phyloP scores from a whole-genome alignment of 257 asterid species.

The Scutellaria barbata region DNA sequence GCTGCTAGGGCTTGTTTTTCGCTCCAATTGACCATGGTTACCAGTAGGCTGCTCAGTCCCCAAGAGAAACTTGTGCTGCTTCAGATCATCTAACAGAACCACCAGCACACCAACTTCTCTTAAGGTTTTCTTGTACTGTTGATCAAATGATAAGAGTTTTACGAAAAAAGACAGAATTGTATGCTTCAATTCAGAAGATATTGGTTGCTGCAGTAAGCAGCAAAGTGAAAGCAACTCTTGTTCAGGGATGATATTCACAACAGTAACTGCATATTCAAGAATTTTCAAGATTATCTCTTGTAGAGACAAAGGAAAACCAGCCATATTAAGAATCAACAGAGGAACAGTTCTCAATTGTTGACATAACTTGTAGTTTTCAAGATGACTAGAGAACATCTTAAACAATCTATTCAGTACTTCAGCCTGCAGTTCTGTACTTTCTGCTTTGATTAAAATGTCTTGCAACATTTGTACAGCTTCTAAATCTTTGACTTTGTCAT shows the following conservation, averaged over 20 bases:
- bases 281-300: constrained; percentile 95
- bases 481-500: constrained; percentile 84
- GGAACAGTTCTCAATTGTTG: constrained; percentile 97
- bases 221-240: constrained; percentile 98
- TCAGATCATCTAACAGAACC: constrained; percentile 93
- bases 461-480: constrained; percentile 98
- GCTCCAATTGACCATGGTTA: constrained; percentile 61
- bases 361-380: constrained; percentile 89
- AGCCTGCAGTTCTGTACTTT: constrained; percentile 82
- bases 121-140: constrained; percentile 91
- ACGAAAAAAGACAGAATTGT: constrained; percentile 89
- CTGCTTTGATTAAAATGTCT: constrained; percentile 93
- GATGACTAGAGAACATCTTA: constrained; percentile 93
- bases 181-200: constrained; percentile 75
- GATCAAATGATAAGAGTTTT: constrained; percentile 93
- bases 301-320: constrained; percentile 79
- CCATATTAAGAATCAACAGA: constrained; percentile 94
- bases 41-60: constrained; percentile 67
- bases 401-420: constrained; percentile 94
- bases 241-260: constrained; percentile 93
- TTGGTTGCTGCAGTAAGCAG: constrained; percentile 94
- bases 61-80: constrained; percentile 78
- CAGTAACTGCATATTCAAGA: constrained; percentile 97
- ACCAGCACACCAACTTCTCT: constrained; percentile 98
- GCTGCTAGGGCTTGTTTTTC: constrained; percentile 74